Conservation (phyloP, 108 stramenopile species). For the Cylindrotheca fusiformis region DNA sequence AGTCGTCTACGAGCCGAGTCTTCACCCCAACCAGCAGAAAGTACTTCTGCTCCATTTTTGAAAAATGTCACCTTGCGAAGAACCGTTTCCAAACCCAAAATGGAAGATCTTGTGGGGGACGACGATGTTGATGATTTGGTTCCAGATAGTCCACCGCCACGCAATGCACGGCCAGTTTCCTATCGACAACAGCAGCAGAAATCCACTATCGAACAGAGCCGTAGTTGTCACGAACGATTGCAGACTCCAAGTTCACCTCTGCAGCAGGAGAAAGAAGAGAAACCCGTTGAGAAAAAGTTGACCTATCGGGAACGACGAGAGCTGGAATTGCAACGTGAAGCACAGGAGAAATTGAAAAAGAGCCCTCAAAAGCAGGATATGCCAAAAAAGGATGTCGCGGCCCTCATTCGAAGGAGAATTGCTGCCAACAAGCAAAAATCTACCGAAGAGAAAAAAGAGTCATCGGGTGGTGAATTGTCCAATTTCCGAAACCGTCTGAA, state of each 20-base stretch:
- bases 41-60: not conserved
- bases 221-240: not conserved
- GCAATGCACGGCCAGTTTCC: not conserved
- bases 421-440: slow-evolving; percentile 51
- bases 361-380: slow-evolving; percentile 16
- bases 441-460: not conserved
- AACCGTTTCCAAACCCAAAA: not conserved
- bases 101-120: not conserved
- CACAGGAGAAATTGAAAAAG: slow-evolving; percentile 27
- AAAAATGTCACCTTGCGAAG: not conserved
- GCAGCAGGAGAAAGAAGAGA: not conserved
- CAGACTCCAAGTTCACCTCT: not conserved
- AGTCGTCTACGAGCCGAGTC: not conserved
- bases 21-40: not conserved
- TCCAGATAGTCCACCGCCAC: not conserved
- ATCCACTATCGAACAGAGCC: not conserved
- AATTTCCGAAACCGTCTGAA: slow-evolving; percentile 6
- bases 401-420: slow-evolving; percentile 60
- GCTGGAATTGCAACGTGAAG: slow-evolving; percentile 25
- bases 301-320: slow-evolving; percentile 39
- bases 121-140: not conserved
- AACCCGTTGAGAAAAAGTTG: slow-evolving; percentile 23
- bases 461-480: not conserved
- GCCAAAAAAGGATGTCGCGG: slow-evolving; percentile 63
- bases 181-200: not conserved